Percentiles rank a stretch among this genome's conserved stretches.
phyloP scores from a whole-genome alignment of 2,329 filamentous ascomycete genomes.

The Triangularia verruculosa region DNA sequence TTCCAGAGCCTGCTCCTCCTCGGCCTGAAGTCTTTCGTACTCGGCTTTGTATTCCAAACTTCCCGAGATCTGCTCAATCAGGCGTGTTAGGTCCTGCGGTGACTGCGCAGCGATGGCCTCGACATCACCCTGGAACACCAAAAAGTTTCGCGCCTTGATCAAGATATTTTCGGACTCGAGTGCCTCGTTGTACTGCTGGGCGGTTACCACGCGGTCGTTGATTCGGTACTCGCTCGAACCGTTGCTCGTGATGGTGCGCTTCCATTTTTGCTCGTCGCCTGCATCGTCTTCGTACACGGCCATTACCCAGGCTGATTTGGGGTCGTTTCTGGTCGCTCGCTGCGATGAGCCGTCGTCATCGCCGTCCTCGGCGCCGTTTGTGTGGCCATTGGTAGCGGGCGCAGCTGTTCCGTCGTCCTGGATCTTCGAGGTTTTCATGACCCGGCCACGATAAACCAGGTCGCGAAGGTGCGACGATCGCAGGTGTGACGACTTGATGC shows the following conservation, averaged over 20 bases:
- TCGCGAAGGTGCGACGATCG: conserved; percentile 92
- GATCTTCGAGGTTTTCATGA: conserved; percentile 87
- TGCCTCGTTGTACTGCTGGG: conserved; percentile 88
- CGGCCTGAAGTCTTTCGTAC: conserved; percentile 85
- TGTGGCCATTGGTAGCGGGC: conserved; percentile 55
- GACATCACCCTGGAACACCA: conserved; percentile 97
- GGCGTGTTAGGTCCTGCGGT: conserved; percentile 83
- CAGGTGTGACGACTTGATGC: conserved; percentile 97
- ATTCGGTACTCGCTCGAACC: conserved; percentile 95
- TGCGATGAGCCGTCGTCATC: conserved; percentile 59
- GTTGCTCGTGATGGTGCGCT: conserved; percentile 83
- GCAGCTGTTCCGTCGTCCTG: conserved; percentile 83
- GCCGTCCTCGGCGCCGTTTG: conserved; percentile 59
- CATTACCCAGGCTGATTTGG: conserved; percentile 97
- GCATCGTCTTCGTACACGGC: conserved; percentile 98
- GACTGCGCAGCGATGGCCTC: conserved; percentile 95
- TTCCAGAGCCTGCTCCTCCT: conserved; percentile 82
- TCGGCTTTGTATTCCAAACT: conserved; percentile 92
- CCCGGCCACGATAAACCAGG: conserved; percentile 90
- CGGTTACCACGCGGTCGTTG: conserved; percentile 85
- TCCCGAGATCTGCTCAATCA: conserved; percentile 97
- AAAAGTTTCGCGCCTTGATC: conserved; percentile 96
- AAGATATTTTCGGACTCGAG: conserved; percentile 93
- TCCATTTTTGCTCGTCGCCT: conserved; percentile 92
- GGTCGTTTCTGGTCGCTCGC: conserved; percentile 71